phyloP scores from a whole-genome alignment of 31 red algal genomes.

The Endocladia muricata region DNA sequence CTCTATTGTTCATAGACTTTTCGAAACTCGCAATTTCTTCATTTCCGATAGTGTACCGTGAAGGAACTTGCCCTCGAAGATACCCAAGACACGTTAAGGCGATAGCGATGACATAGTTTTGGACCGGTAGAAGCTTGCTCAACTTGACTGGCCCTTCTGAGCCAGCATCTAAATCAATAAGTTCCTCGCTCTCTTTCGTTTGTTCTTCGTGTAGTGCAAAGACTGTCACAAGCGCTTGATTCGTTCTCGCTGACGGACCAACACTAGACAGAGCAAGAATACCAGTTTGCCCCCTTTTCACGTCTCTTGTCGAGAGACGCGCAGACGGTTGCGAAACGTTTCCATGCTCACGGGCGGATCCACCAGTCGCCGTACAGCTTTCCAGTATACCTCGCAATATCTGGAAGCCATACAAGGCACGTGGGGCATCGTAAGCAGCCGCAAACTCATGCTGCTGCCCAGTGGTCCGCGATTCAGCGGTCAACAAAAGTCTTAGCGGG shows the following conservation, averaged over 20 bases:
- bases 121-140: slow-evolving; percentile 36
- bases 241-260: slow-evolving; percentile 41
- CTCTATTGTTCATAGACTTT: neutral
- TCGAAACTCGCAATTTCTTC: neutral
- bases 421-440: slow-evolving; percentile 62
- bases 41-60: neutral
- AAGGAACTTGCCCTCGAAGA: slow-evolving; percentile 52
- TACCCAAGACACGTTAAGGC: slow-evolving; percentile 59
- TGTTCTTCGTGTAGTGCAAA: slow-evolving; percentile 14
- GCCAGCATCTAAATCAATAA: neutral
- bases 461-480: slow-evolving; percentile 36
- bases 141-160: slow-evolving; percentile 37
- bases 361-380: slow-evolving; percentile 39
- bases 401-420: slow-evolving; percentile 70
- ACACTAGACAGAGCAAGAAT: slow-evolving; percentile 32
- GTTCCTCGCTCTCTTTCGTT: neutral
- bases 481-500: slow-evolving; percentile 59
- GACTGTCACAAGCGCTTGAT: slow-evolving; percentile 40
- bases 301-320: slow-evolving; percentile 35
- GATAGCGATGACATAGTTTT: slow-evolving; percentile 48
- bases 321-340: slow-evolving; percentile 2
- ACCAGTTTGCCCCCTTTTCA: slow-evolving; percentile 48
- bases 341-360: slow-evolving; percentile 28
- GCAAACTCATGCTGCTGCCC: slow-evolving; percentile 39
- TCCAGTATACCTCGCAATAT: slow-evolving; percentile 65